These are phyloP conservation scores for Kregervanrija pseudodelftensis DNA, from an alignment of 805 yeast genomes.

Conservation along the genomic window DNA sequence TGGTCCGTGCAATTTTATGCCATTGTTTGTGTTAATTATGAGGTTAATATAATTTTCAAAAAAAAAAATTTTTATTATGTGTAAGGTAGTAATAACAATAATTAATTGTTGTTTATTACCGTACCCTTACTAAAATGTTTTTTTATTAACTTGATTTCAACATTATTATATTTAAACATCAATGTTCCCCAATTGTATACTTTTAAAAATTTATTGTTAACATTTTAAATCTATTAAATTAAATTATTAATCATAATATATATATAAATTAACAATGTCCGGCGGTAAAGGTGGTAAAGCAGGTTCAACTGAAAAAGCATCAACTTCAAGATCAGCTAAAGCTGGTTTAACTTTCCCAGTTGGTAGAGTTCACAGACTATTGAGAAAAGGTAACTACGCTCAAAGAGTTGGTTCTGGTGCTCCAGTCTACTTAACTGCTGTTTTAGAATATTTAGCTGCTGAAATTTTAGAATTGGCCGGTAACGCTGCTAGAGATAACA, in stretches of 20 bases:
- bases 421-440: constrained; percentile 96
- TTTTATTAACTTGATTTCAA: too few species aligned
- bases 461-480: constrained; percentile 98
- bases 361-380: constrained; percentile 96
- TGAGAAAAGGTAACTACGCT: constrained; percentile 96
- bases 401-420: constrained; percentile 99
- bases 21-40: too few species aligned
- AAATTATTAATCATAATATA: neutral
- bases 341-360: constrained; percentile 99
- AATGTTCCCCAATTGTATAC: neutral
- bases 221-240: neutral
- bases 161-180: neutral
- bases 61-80: too few species aligned
- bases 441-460: constrained; percentile 93
- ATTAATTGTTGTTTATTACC: too few species aligned
- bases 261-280: constrained; percentile 30
- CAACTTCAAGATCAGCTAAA: constrained; percentile 97
- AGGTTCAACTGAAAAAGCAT: constrained; percentile 88
- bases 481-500: constrained; percentile 97
- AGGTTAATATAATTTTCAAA: too few species aligned
- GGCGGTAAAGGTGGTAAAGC: constrained; percentile 92
- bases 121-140: too few species aligned
- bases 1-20: too few species aligned
- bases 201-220: neutral
- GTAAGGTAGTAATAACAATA: too few species aligned